Evolutionary conservation across 805 yeast species (phyloP).

Genomic region (Zygosaccharomyces kombuchaensis): DNA sequence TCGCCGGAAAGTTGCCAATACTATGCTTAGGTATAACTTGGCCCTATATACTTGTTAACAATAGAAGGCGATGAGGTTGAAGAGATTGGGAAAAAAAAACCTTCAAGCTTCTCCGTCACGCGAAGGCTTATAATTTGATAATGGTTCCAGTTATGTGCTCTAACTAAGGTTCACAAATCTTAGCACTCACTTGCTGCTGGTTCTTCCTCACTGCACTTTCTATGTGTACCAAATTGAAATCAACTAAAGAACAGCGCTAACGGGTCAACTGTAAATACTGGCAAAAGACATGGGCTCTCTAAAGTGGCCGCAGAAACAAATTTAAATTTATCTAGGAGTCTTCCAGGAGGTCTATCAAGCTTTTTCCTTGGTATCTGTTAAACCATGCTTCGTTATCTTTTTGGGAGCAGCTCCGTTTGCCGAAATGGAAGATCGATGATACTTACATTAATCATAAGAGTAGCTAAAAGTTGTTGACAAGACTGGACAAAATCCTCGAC

Average conservation of each 20-base stretch:
- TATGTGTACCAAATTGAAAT: no score
- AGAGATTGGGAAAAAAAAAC: not conserved
- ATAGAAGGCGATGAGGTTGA: not conserved
- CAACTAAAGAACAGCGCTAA: no score
- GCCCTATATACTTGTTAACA: not conserved
- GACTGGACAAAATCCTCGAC: not conserved
- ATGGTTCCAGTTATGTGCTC: not conserved
- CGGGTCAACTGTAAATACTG: not conserved
- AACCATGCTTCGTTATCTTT: not conserved
- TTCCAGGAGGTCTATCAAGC: not conserved
- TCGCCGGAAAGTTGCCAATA: not conserved
- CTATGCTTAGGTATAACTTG: not conserved
- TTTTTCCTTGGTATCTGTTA: not conserved
- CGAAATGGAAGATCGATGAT: not conserved
- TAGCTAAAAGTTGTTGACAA: not conserved
- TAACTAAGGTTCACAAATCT: not conserved
- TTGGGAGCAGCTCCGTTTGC: not conserved
- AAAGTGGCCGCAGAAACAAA: not conserved
- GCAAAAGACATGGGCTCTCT: not conserved
- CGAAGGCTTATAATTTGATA: not conserved
- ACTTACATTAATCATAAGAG: not conserved
- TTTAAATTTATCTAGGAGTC: no score
- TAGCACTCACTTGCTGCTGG: no score
- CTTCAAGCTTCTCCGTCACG: not conserved
- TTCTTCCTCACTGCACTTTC: no score